Conservation (phyloP, 768 basidiomycete genomes). For the Tulasnella sp. region DNA sequence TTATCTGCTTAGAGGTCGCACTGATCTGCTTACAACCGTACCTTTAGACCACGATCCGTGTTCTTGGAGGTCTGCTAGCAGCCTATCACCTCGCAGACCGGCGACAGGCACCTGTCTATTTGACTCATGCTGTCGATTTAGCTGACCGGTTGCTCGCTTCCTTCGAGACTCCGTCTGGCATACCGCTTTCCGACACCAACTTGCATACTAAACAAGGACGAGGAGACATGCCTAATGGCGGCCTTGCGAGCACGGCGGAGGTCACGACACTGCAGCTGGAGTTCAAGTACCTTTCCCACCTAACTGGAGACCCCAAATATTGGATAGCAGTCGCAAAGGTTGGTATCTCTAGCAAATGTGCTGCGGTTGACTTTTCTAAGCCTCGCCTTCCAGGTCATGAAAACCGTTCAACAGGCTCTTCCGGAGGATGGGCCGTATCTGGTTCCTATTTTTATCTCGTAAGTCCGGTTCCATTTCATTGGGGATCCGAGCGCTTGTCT, state of each 20-base stretch:
- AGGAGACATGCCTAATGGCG: slow-evolving; percentile 55
- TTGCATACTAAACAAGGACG: slow-evolving; percentile 59
- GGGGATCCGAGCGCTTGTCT: not conserved
- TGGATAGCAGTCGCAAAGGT: slow-evolving; percentile 80
- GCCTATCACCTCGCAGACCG: slow-evolving; percentile 68
- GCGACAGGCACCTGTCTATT: slow-evolving; percentile 57
- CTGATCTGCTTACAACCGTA: not conserved
- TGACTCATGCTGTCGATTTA: slow-evolving; percentile 75
- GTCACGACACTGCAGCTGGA: slow-evolving; percentile 87
- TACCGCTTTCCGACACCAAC: slow-evolving; percentile 80
- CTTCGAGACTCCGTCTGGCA: slow-evolving; percentile 76
- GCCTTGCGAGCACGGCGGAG: slow-evolving; percentile 75
- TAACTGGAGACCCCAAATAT: slow-evolving; percentile 74
- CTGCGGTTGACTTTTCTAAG: not conserved
- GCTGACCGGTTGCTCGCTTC: slow-evolving; percentile 79
- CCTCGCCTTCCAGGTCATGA: not conserved
- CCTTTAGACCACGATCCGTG: slow-evolving; percentile 80
- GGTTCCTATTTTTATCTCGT: slow-evolving; percentile 84
- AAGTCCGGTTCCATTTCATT: slow-evolving; percentile 34
- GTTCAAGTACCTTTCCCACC: slow-evolving; percentile 75
- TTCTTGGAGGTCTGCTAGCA: slow-evolving; percentile 85
- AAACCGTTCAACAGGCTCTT: slow-evolving; percentile 4
- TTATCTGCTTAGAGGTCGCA: not conserved
- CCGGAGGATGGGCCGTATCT: slow-evolving; percentile 53
- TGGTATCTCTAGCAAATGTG: not conserved